Evolutionary conservation across 2,329 filamentous ascomycete genomes (phyloP), one percentile per base, ranked within the genome.

Genomic region (Sarocladiaceae sp.): DNA sequence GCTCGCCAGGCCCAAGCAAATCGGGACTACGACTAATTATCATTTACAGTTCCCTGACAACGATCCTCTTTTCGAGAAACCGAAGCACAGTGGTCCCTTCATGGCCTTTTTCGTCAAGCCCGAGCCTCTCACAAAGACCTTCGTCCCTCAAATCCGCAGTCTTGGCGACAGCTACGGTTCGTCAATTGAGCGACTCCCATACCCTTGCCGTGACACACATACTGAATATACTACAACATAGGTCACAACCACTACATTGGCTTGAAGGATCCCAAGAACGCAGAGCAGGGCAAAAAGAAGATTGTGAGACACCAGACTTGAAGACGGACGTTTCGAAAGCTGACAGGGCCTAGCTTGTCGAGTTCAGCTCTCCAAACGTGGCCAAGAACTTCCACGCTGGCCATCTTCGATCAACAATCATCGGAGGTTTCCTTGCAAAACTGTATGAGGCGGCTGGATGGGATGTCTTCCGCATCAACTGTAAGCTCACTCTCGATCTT

Each of bases 361-460:
- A 93, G 58, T 93, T 91, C 64, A 88, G 83, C 6, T 89, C 84
- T 6, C 87, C 88, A 42, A 93, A 93, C 61, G 89, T 93, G 48
- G 87, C 87, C 35, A 91, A 91, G 66, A 86, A 84, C 19, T 89
- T 89, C 69, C 84, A 88, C 58, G 85, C 84, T 31, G 83, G 84
- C 11, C 85, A 90, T 62, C 68, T 89, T 55, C 75, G 85, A 56
- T 85, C 80, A 54, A 90, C 85, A 29, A 88, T 89, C 58, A 88
- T 89, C 48, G 85, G 85, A 40, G 83, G 83, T 31, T 89, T 88
- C 66, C 69, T 89, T 32, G 70, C 82, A 18, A 88, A 88, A 58
- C 65, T 88, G 15, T 85, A 88, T 60, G 73, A 83, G 54, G 70
- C 68, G 24, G 80, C 80, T 26, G 85, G 84, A 41, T 89, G 83